A percentile compares a stretch with the other conserved stretches of the same genome.
Evolutionary conservation across 495 filamentous ascomycete species (phyloP).

Genomic region (Collariella sp.): DNA sequence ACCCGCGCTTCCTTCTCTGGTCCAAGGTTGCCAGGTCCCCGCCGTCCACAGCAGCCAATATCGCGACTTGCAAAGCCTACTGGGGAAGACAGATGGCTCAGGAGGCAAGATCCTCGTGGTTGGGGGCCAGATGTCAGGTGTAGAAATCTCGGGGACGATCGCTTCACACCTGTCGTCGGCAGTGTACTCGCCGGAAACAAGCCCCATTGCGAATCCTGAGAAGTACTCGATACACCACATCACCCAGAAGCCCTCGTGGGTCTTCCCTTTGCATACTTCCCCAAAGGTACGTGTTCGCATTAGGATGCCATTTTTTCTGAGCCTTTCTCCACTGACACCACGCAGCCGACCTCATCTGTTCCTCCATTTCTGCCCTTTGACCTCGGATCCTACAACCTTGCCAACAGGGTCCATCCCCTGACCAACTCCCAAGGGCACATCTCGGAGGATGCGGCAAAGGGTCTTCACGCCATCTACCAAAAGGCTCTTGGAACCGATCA

Average conservation of each 20-base stretch:
- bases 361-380: conserved; percentile 69
- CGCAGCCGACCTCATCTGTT: conserved; percentile 34
- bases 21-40: conserved; percentile 27
- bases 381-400: conserved; percentile 61
- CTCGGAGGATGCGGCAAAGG: conserved; percentile 42
- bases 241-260: conserved; percentile 61
- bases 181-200: conserved; percentile 35
- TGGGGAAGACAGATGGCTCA: conserved; percentile 20
- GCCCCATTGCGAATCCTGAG: conserved; percentile 24
- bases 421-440: conserved; percentile 52
- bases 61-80: conserved; percentile 31
- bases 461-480: conserved; percentile 46
- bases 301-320: background rate
- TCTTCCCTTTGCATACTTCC: conserved; percentile 54
- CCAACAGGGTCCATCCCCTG: conserved; percentile 49
- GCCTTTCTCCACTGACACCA: background rate
- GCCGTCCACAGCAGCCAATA: conserved; percentile 57
- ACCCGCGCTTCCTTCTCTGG: conserved; percentile 46
- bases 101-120: conserved; percentile 64
- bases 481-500: conserved; percentile 57
- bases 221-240: conserved; percentile 57
- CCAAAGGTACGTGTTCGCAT: conserved; percentile 31
- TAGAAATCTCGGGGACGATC: conserved; percentile 64
- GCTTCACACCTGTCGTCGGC: conserved; percentile 60
- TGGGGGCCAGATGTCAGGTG: conserved; percentile 77